Evolutionary conservation across 1,284 basidiomycete species (phyloP), one percentile per base, ranked within the genome.

Genomic region (Baeospora myosura): DNA sequence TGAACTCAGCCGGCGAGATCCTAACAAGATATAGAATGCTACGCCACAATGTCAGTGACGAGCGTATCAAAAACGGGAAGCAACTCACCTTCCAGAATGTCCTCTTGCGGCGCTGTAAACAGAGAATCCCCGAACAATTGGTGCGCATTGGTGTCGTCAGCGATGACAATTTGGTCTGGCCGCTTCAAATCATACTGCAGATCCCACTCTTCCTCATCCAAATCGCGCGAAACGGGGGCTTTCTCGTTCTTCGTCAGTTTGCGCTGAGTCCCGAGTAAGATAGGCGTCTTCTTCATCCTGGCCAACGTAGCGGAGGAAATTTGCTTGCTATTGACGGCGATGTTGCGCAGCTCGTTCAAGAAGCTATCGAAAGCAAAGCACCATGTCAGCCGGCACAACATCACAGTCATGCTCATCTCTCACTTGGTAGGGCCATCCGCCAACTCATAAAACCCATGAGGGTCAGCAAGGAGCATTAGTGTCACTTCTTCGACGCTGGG

Each of bases 81-180:
- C 14, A 8, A 28, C 14, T 28, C 55, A 83, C 78, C 71, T 74
- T 91, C 85, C 4, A 92, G 64, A 18, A 87, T 66, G 52, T 95
- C 92, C 57, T 98, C 94, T 55, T 94, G 93, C 0, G 92, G 94
- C 3, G 90, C 91, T 0, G 76, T 77, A 56, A 86, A 91, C 11
- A 95, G 64, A 2, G 76, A 71, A 38, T 81, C 77, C 5, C 84
- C 80, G 55, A 95, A 95, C 24, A 84, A 69, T 46, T 86, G 81
- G 52, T 82, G 77, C 3, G 79, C 69, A 45, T 82, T 82, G 30
- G 76, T 81, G 57, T 91, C 87, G 56, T 94, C 88, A n/a, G 82
- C 81, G 28, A 92, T 72, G 16, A 87, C 72, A 8, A 89, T 77
- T 54, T 86, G 66, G 29, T 68, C 68, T 0, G 85, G 69, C 41